These are phyloP conservation scores for Delphinella strobiligena DNA, from an alignment of 2,329 filamentous ascomycete species.

Conservation along the genomic window DNA sequence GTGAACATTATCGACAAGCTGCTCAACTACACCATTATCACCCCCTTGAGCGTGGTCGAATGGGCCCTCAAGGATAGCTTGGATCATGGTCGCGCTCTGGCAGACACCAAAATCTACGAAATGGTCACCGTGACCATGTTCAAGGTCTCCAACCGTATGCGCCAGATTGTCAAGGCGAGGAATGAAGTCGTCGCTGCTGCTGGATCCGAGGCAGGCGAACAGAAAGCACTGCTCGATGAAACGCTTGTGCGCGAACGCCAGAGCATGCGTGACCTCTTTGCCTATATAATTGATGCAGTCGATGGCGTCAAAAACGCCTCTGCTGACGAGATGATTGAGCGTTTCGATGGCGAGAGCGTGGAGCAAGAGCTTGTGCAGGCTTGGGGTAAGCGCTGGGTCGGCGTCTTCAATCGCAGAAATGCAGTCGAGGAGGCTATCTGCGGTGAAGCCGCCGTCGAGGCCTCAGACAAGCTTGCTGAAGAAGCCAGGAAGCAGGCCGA, in stretches of 20 bases:
- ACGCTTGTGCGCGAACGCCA: slow-evolving; percentile 57
- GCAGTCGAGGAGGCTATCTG: slow-evolving; percentile 74
- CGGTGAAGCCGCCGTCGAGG: slow-evolving; percentile 40
- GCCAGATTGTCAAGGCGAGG: slow-evolving; percentile 60
- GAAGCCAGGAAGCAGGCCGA: slow-evolving; percentile 12
- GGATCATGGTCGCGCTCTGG: slow-evolving; percentile 44
- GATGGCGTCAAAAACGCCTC: slow-evolving; percentile 58
- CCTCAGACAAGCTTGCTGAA: slow-evolving; percentile 23
- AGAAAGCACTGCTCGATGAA: slow-evolving; percentile 50
- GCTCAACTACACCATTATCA: slow-evolving; percentile 91
- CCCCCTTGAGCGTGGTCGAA: slow-evolving; percentile 71
- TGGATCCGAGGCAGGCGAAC: slow-evolving; percentile 33
- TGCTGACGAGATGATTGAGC: slow-evolving; percentile 65
- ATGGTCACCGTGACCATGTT: slow-evolving; percentile 77
- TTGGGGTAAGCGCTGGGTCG: slow-evolving; percentile 79
- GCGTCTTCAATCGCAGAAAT: slow-evolving; percentile 69
- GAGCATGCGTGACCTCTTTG: slow-evolving; percentile 70
- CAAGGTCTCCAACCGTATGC: slow-evolving; percentile 79
- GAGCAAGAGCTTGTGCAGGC: slow-evolving; percentile 55
- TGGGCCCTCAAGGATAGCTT: slow-evolving; percentile 69
- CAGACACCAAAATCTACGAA: slow-evolving; percentile 71
- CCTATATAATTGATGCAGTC: slow-evolving; percentile 66
- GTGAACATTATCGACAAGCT: slow-evolving; percentile 92
- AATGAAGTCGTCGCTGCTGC: slow-evolving; percentile 25
- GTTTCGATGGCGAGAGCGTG: slow-evolving; percentile 44